Evolutionary conservation across 805 yeast species (phyloP), one percentile per base, ranked within the genome.

Genomic region (Wickerhamomyces silvicola): DNA sequence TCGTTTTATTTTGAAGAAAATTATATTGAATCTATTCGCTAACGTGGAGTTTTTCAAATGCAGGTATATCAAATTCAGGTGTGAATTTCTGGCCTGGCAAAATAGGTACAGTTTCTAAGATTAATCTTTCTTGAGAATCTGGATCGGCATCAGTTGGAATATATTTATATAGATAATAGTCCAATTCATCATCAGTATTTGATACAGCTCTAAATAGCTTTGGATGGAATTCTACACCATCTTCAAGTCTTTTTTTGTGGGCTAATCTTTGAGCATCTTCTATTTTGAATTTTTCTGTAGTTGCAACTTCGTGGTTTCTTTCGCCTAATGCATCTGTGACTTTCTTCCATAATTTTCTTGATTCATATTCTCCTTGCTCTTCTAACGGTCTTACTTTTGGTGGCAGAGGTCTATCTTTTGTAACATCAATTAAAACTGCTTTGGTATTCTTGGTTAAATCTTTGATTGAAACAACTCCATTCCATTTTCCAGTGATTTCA

Each of bases 401-500:
- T 34, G 61, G 63, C 20, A 61, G 41, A 2, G 78, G 76, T 1
- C 43, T 46, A 3, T 84, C 68, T 18, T 62, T 62, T n/a, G 46
- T 46, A 5, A 92, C 77, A 48, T 82, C 83, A 41, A 80, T 74
- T 20, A 81, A 68, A 5, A 67, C 64, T 6, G 62, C 52, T 37
- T 70, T 69, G 35, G 70, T 60, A 20, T 70, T 62, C 4, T 67
- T 66, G 1, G 73, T 68, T 29, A 68, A 41, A 41, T 76, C 66
- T 50, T 75, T 80, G 30, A 87, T 72, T 35, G 77, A 70, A 72
- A 92, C 78, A 2, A 76, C 64, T 40, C 80, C 95, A 58, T 87
- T 86, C 98, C 98, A 92, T 58, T 92, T 90, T 10, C 98, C 98
- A 9, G 80, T 48, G 23, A 90, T 66, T 44, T 75, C 82, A 51